Evolutionary conservation across 768 basidiomycete species (phyloP).

Genomic region (Daedaleopsis sinensis): DNA sequence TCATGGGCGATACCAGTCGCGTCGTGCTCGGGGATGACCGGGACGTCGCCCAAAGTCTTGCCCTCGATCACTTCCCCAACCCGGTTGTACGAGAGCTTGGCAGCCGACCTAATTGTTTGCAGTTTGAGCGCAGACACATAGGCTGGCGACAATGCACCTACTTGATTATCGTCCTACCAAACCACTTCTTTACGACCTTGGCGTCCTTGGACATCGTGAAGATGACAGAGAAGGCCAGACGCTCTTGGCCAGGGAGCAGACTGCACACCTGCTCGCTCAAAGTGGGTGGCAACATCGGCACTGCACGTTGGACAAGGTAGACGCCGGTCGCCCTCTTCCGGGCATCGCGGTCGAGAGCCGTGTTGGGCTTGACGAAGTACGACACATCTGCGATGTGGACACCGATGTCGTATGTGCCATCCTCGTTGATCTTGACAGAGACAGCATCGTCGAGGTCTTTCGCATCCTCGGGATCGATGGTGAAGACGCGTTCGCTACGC

Average conservation of each 20-base stretch:
- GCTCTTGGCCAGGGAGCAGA: slow-evolving; percentile 83
- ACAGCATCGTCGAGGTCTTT: slow-evolving; percentile 96
- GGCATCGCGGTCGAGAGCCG: slow-evolving; percentile 97
- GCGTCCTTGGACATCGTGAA: slow-evolving; percentile 87
- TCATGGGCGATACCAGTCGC: slow-evolving; percentile 72
- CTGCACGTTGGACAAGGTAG: slow-evolving; percentile 93
- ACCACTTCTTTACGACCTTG: slow-evolving; percentile 85
- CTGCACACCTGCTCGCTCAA: slow-evolving; percentile 93
- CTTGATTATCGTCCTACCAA: slow-evolving; percentile 92
- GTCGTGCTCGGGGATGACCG: slow-evolving; percentile 60
- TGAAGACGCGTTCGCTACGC: slow-evolving; percentile 84
- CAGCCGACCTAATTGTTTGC: slow-evolving; percentile 84
- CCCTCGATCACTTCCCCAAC: slow-evolving; percentile 86
- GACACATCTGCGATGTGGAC: slow-evolving; percentile 98
- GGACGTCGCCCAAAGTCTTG: slow-evolving; percentile 52
- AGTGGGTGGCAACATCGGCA: slow-evolving; percentile 96
- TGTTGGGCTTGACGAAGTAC: slow-evolving; percentile 92
- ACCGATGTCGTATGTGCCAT: slow-evolving; percentile 90
- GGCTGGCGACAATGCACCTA: slow-evolving; percentile 37
- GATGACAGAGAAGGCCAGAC: slow-evolving; percentile 87
- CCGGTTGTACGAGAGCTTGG: slow-evolving; percentile 81
- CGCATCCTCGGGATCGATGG: slow-evolving; percentile 88
- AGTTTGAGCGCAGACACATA: no score
- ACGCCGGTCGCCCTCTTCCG: slow-evolving; percentile 97
- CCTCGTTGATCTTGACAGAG: slow-evolving; percentile 85